Evolutionary conservation across 305 asterid species (phyloP), one percentile per base, ranked within the genome.

Genomic region (Solanum hybrid): DNA sequence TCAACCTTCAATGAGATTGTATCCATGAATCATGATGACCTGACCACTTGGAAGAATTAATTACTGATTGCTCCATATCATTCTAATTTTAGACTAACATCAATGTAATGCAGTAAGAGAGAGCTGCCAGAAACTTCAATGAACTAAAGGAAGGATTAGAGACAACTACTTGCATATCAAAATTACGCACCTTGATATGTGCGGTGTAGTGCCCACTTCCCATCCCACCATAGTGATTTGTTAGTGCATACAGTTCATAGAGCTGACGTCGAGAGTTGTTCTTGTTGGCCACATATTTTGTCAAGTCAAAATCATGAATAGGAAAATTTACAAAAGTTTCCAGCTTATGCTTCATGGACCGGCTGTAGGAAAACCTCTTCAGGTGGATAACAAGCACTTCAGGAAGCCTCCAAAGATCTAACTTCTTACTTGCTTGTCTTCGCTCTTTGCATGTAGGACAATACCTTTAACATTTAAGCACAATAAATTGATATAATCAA

Each of bases 341-440:
- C 71, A 98, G 95, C 94, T 98, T 98, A 91, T 98, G 99, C 97
- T 98, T 97, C 98, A 96, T 97, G 61, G 98, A 97, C 93, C 99
- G 94, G 94, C 98, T 98, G 93, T 95, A 98, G 13, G 98, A 96
- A 95, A 98, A 98, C 92, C 99, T 94, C 92, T 97, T 98, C 69
- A 98, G 93, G 96, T 98, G 99, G 92, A 98, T 97, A 40, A 98
- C 98, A 80, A 98, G 97, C 82, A 98, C 99, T 93, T 97, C 98
- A 0, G 99, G 99, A 78, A 98, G 99, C 95, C 99, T 96, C 99
- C 99, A 98, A 42, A 98, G 98, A 90, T 98, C 99, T 91, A 98
- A 93, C 95, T 98, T 98, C 93, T 98, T 98, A 94, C 99, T 97
- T 39, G 99, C 99, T 94, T 97, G 99, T 87, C 99, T 95, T 92